phyloP scores from a whole-genome alignment of 305 asterid species.

The Solanum aculeatissimum region DNA sequence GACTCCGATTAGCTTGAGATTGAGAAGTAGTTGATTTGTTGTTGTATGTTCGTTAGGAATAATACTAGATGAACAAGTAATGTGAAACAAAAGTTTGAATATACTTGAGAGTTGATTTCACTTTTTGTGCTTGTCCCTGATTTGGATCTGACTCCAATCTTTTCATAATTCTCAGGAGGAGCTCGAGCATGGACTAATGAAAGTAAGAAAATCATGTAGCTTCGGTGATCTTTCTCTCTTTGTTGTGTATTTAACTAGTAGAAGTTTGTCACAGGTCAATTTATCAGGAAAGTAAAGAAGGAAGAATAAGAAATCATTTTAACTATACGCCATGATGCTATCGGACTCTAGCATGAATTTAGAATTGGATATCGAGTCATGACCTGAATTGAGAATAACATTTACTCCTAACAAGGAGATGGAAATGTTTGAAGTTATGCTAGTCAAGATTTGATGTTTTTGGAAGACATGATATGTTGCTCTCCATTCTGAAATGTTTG shows the following conservation, averaged over 20 bases:
- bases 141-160: background rate
- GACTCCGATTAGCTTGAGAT: background rate
- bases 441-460: background rate
- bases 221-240: background rate
- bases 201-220: conserved; percentile 26
- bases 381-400: background rate
- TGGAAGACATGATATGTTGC: background rate
- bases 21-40: background rate
- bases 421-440: background rate
- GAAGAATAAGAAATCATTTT: background rate
- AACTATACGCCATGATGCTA: background rate
- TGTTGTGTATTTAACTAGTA: background rate
- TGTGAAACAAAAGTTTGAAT: background rate
- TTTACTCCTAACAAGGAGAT: background rate
- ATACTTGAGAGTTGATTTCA: background rate
- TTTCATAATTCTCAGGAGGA: conserved; percentile 49
- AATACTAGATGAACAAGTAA: background rate
- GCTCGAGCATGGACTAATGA: conserved; percentile 76
- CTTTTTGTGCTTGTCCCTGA: background rate
- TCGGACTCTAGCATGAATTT: background rate
- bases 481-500: background rate
- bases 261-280: background rate
- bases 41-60: background rate
- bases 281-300: background rate
- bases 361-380: background rate